Percentiles rank a stretch among this genome's conserved stretches.
phyloP scores from a whole-genome alignment of 768 basidiomycete genomes.

The Tricholoma bakamatsutake region DNA sequence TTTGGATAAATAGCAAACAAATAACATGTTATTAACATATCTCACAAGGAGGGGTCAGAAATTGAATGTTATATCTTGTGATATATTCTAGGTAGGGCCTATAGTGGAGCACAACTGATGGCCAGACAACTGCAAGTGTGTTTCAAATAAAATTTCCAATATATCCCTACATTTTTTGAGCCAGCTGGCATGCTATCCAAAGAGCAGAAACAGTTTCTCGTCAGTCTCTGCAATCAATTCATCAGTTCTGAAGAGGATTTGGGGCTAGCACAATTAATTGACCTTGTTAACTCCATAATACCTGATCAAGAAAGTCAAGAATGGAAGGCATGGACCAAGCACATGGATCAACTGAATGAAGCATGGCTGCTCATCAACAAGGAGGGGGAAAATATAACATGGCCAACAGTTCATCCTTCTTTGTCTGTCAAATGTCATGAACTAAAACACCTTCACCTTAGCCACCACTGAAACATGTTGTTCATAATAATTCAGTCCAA shows the following conservation, averaged over 20 bases:
- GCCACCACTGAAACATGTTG: neutral
- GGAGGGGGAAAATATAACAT: conserved; percentile 5
- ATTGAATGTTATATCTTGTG: too few species aligned
- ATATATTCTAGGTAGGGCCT: too few species aligned
- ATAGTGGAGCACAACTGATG: neutral
- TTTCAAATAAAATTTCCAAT: neutral
- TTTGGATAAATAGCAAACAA: too few species aligned
- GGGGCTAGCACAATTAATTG: too few species aligned
- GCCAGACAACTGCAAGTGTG: neutral
- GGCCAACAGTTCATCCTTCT: conserved; percentile 7
- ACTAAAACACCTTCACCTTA: neutral
- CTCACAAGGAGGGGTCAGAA: too few species aligned
- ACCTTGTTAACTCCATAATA: too few species aligned
- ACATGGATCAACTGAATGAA: conserved; percentile 12
- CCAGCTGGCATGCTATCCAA: too few species aligned
- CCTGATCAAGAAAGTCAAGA: conserved; percentile 2
- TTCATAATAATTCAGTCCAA: neutral
- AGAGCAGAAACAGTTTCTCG: too few species aligned
- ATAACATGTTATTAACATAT: too few species aligned
- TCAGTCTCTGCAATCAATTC: too few species aligned
- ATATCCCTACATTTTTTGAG: too few species aligned
- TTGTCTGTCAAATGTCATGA: neutral
- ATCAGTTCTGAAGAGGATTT: too few species aligned
- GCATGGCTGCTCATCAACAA: neutral
- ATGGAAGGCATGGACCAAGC: conserved; percentile 12